These are phyloP conservation scores for Petrea volubilis DNA, from an alignment of 257 asterid genomes.

Conservation along the genomic window DNA sequence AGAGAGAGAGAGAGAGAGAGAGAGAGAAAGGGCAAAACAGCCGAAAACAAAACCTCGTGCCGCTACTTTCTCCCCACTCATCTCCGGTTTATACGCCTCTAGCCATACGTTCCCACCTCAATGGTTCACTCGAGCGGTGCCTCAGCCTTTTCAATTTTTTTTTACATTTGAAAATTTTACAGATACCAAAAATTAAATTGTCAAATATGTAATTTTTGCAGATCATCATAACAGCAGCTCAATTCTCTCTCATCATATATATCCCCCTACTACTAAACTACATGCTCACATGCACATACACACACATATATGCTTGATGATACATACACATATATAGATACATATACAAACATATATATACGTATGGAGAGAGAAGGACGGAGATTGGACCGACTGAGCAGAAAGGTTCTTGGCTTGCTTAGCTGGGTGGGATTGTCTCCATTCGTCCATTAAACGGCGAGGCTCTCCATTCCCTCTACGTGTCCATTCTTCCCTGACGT, in stretches of 20 bases:
- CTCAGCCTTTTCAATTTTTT: conserved; percentile 31
- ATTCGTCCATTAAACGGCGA: conserved; percentile 65
- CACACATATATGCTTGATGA: too few species aligned
- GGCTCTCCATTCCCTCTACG: conserved; percentile 38
- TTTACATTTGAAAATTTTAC: not conserved
- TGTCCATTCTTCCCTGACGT: conserved; percentile 42
- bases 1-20: conserved; percentile 1
- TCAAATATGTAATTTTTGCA: too few species aligned
- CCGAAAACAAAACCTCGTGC: conserved; percentile 48
- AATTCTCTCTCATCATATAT: conserved; percentile 45
- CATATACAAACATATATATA: not conserved
- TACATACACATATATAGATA: not conserved
- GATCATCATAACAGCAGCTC: conserved; percentile 29
- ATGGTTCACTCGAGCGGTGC: conserved; percentile 70
- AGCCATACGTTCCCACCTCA: conserved; percentile 63
- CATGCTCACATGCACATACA: not conserved
- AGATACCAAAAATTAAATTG: conserved; percentile 5
- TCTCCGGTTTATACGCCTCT: conserved; percentile 64
- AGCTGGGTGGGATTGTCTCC: conserved; percentile 34
- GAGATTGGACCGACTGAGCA: conserved; percentile 45
- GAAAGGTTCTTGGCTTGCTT: conserved; percentile 2
- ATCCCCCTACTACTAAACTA: too few species aligned
- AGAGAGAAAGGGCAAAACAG: conserved; percentile 20
- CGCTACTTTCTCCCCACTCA: conserved; percentile 44
- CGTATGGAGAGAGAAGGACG: not conserved